Base-by-base conservation (phyloP, 2,329 filamentous ascomycete species). In the Alternaria sp. region DNA sequence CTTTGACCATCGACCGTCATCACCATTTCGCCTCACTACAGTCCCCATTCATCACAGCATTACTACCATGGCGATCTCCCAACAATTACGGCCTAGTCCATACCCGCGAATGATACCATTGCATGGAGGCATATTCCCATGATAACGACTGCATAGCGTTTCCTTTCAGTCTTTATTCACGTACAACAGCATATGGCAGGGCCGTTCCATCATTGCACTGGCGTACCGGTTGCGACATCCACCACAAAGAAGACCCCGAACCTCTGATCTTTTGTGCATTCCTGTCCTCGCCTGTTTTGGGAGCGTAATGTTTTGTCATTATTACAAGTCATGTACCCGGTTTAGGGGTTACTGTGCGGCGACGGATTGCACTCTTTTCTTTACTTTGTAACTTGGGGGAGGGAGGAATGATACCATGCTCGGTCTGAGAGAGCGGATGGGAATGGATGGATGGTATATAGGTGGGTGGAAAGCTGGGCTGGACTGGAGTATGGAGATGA, bases 101-200 rank as follows among this genome's bases (percentile, higher is more conserved):
- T 54, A 61, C 36, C 52, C 36, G 56, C 65, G 44, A 56, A 58
- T 26, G 59, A 63, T 65, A 65, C 30, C 64, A 65, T 63, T 69
- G 71, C 64, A 72, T 68, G 61, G 67, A 70, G 64, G 65, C 54
- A 57, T 59, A 52, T 65, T 66, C 46, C 72, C 62, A 69, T 59
- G 68, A 74, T 77, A 67, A 77, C 69, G 74, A 78, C 67, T 79
- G 76, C 77, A 79, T 79, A 79, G 77, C 77, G 75, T 77, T 73
- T 70, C 51, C 65, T 70, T 70, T 51, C 25, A 43, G 32, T 51
- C 56, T 54, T 62, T 67, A 63, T 70, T 64, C 56, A 63, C 64
- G 69, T 54, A 67, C 64, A 69, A 65, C 54, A 66, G 74, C 74
- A 75, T 75, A 45, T 70, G 64, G 66, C 57, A 64, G 57, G 54